Base-by-base conservation (phyloP, 2,329 filamentous ascomycete species). In the Achaetomium macrosporum region DNA sequence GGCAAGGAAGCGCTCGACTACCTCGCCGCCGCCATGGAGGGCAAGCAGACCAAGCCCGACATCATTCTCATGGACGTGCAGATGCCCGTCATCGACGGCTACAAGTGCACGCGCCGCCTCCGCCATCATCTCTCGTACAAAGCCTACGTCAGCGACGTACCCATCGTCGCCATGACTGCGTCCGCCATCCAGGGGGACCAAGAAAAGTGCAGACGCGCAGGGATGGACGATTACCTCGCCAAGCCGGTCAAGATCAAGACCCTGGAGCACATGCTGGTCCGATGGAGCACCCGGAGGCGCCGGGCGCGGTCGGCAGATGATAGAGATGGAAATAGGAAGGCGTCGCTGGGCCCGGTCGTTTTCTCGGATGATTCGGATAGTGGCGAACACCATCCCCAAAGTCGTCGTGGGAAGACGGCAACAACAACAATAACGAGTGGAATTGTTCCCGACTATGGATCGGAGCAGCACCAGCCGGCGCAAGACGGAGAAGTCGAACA, bases 31-130 rank as follows among this genome's bases (percentile, higher is more conserved):
- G 78, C 81, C 1, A 73, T 76, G 19, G 63, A 69, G 8, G 76
- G 73, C 25, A 71, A 73, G 30, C 73, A 78, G 42, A 69, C 71
- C 11, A 81, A 81, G 47, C 87, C 88, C 0, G 82, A 89, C 59
- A 82, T 92, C 8, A 89, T 92, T 50, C 71, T 91, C 37, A 88
- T 89, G 85, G 85, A 89, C 63, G 83, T 87, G 1, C 84, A 88
- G 66, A 87, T 88, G 82, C 81, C 83, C 25, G 80, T 90, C 37
- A 81, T 89, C 57, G 88, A 91, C 62, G 88, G 88, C 1, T 91
- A 91, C 66, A 81, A 81, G 53, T 86, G 87, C 40, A 91, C 87
- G 0, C 85, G 89, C 60, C 76, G 86, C 10, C 76, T 92, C 42
- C 77, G 87, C 15, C 83, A 86, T 51, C 81, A 87, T 59, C 64